Evolutionary conservation across 345 rosid genomes (phyloP).

Genomic region (Orychophragmus violaceus): DNA sequence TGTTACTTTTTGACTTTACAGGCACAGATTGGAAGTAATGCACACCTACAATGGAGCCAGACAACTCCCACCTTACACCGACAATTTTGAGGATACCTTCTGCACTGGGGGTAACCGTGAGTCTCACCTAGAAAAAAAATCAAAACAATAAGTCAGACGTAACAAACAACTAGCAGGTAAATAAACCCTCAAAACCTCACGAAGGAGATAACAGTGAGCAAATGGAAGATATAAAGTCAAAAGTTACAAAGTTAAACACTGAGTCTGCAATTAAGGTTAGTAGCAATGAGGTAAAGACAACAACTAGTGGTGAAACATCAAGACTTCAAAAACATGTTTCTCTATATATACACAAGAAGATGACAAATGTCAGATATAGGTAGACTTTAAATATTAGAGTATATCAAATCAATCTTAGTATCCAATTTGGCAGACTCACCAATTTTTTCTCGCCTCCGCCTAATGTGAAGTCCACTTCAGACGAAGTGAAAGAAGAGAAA

Average conservation of each 20-base stretch:
- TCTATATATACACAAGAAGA: slow-evolving; percentile 10
- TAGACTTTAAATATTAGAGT: background rate
- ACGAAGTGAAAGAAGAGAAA: slow-evolving; percentile 48
- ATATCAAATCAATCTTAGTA: slow-evolving; percentile 17
- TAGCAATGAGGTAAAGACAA: background rate
- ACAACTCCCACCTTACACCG: slow-evolving; percentile 89
- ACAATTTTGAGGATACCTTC: slow-evolving; percentile 85
- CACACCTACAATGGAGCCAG: slow-evolving; percentile 71
- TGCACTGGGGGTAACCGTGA: slow-evolving; percentile 67
- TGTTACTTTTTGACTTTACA: slow-evolving; percentile 43
- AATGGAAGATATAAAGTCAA: background rate
- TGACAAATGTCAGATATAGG: background rate
- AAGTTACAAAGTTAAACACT: slow-evolving; percentile 2
- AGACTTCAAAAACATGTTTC: background rate
- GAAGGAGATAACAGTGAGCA: background rate
- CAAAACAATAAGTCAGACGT: slow-evolving; percentile 3
- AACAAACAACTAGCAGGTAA: slow-evolving; percentile 4
- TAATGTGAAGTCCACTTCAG: slow-evolving; percentile 58
- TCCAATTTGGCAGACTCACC: slow-evolving; percentile 46
- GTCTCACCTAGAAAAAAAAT: slow-evolving; percentile 56
- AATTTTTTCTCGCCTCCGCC: slow-evolving; percentile 56
- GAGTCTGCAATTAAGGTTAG: slow-evolving; percentile 7
- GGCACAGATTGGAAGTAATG: slow-evolving; percentile 50
- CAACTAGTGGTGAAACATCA: slow-evolving; percentile 4
- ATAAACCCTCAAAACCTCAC: slow-evolving; percentile 1